phyloP scores from a whole-genome alignment of 1,284 basidiomycete genomes.

The Ceratobasidium sp. region DNA sequence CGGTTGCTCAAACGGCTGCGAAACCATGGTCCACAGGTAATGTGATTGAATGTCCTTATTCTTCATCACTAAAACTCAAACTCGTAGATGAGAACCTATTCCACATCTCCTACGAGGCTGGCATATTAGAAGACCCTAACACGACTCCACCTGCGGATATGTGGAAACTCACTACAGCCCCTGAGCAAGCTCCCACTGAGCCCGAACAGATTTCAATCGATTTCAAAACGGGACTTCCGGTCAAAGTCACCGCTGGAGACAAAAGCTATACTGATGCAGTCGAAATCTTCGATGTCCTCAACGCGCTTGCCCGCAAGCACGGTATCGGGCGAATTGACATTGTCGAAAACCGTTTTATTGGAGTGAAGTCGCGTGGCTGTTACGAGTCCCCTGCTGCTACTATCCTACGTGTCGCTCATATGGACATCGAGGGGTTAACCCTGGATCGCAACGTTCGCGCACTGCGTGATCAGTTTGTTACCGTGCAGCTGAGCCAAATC shows the following conservation, averaged over 20 bases:
- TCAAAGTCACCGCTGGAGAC: constrained; percentile 73
- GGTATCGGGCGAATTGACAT: constrained; percentile 98
- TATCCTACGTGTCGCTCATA: constrained; percentile 94
- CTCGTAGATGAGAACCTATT: constrained; percentile 92
- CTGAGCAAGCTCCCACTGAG: constrained; percentile 83
- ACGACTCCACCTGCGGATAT: constrained; percentile 97
- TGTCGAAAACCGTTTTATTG: constrained; percentile 99
- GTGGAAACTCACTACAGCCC: constrained; percentile 97
- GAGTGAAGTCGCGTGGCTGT: constrained; percentile 98
- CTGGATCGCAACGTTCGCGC: constrained; percentile 97
- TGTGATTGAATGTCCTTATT: constrained; percentile 30
- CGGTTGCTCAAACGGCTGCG: constrained; percentile 93
- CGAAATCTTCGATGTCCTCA: constrained; percentile 94
- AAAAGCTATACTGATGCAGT: constrained; percentile 87
- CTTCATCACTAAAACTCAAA: background rate
- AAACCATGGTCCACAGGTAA: constrained; percentile 96
- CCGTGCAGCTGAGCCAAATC: constrained; percentile 89
- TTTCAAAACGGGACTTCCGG: constrained; percentile 88
- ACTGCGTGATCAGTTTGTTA: constrained; percentile 95
- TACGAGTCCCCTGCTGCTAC: constrained; percentile 98
- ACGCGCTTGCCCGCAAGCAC: constrained; percentile 93
- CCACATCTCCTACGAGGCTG: constrained; percentile 99
- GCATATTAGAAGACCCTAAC: constrained; percentile 98
- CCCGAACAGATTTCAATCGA: constrained; percentile 89
- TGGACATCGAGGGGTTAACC: constrained; percentile 97